These are phyloP conservation scores for Bonia amplexicaulis DNA, from an alignment of 176 grass and related monocot species.

Conservation along the genomic window DNA sequence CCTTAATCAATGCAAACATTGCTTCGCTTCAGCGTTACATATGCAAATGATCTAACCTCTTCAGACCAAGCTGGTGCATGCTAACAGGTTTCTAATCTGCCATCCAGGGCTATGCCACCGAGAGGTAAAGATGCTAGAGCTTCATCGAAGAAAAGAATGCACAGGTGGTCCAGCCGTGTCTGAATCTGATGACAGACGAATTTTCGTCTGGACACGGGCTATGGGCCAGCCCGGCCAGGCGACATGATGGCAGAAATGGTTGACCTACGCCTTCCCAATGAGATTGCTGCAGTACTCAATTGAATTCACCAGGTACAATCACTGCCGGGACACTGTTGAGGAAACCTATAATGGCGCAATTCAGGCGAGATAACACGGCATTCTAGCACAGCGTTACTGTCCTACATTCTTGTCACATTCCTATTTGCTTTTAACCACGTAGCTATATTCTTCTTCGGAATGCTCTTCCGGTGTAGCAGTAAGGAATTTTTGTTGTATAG, in stretches of 20 bases:
- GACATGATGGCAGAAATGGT: conserved; percentile 21
- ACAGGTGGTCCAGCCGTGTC: conserved; percentile 48
- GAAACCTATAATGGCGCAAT: not conserved
- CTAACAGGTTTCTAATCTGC: conserved; percentile 24
- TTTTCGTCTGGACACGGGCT: not conserved
- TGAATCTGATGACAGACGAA: conserved; percentile 39
- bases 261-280: conserved; percentile 22
- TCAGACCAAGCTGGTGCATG: not conserved
- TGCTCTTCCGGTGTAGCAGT: not conserved
- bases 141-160: conserved; percentile 80
- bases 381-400: not conserved
- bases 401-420: not conserved
- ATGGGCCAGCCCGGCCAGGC: not conserved
- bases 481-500: conserved; percentile 47
- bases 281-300: conserved; percentile 15
- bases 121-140: conserved; percentile 89
- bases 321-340: conserved; percentile 6
- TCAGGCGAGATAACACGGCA: conserved; percentile 10
- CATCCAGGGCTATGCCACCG: conserved; percentile 77
- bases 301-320: conserved; percentile 27
- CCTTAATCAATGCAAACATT: not conserved
- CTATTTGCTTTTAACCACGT: not conserved
- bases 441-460: not conserved
- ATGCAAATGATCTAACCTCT: not conserved
- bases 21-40: not conserved